phyloP scores from a whole-genome alignment of 2,329 filamentous ascomycete genomes.

The Didymella exigua region DNA sequence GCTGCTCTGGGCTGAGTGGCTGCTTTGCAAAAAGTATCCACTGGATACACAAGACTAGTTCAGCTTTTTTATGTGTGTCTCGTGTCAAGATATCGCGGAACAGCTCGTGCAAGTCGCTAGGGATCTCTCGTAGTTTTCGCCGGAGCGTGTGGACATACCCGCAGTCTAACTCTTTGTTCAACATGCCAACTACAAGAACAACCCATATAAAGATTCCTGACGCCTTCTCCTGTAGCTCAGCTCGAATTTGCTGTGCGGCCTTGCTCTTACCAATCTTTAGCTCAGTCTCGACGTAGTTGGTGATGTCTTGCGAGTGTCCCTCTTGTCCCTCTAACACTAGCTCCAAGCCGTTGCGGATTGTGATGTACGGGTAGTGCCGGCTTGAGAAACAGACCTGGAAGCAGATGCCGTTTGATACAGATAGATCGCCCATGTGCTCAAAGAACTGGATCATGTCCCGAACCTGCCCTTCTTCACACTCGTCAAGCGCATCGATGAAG shows the following conservation, averaged over 20 bases:
- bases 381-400: conserved; percentile 23
- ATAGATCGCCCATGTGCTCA: conserved; percentile 45
- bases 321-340: conserved; percentile 47
- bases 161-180: conserved; percentile 51
- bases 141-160: conserved; percentile 39
- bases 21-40: conserved; percentile 27
- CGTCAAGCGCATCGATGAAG: conserved; percentile 56
- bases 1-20: conserved; percentile 22
- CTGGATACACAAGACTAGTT: conserved; percentile 25
- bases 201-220: conserved; percentile 54
- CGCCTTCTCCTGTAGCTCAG: conserved; percentile 47
- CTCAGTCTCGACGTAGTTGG: conserved; percentile 27
- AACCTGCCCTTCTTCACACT: conserved; percentile 54
- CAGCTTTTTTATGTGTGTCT: conserved; percentile 44
- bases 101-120: conserved; percentile 42
- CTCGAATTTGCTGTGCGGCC: conserved; percentile 27
- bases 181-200: conserved; percentile 42
- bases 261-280: conserved; percentile 31
- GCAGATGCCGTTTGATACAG: conserved; percentile 1
- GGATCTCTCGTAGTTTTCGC: conserved; percentile 44
- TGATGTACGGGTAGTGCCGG: conserved; percentile 56
- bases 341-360: conserved; percentile 32
- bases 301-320: conserved; percentile 48
- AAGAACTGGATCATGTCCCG: conserved; percentile 54
- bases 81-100: conserved; percentile 54